Evolutionary conservation across 805 yeast genomes (phyloP), one percentile per base, ranked within the genome.

Genomic region (Candida palmyrensis): DNA sequence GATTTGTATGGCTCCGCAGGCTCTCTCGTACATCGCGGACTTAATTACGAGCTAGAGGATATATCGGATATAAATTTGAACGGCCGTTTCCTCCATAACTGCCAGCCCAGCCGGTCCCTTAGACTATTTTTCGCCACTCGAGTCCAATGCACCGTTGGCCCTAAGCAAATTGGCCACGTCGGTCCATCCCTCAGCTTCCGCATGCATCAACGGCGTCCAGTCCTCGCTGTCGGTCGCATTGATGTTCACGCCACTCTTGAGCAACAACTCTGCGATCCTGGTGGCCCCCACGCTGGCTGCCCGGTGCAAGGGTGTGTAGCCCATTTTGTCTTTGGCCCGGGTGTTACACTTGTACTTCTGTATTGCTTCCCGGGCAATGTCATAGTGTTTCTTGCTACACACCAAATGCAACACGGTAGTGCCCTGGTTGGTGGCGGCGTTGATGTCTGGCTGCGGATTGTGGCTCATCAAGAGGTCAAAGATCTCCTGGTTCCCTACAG

Each of bases 131-230:
- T 23, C 17, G 18, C 28, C 19, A 13, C 17, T 8, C 30, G n/a
- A 6, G 21, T 27, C 32, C 13, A 26, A 16, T 5, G 30, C 31
- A 11, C 23, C 23, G 22, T 18, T 14, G 6, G 29, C 29, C 15
- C 22, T 31, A 6, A 23, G 15, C 17, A 25, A 7, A 9, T 25
- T 11, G 19, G 13, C 33, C 3, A 25, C 29, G 8, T 34, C 29
- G 14, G 25, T 18, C 32, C 27, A 23, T 25, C 30, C 41, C 18
- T 37, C 26, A 10, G 35, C 32, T 18, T 33, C 27, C 25, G 36
- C 27, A 56, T 86, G 95, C 53, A 86, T 95, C 39, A 90, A 53
- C 1, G 96, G 79, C 0, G 95, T 82, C 88, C 92, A 86, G 0
- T 95, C 92, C 33, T 70, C 69, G 9, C 44, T 42, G 49, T 89